Percentiles rank a stretch among this genome's conserved stretches.
Evolutionary conservation across 768 basidiomycete species (phyloP).

Genomic region (Trichaptum fuscoviolaceum): DNA sequence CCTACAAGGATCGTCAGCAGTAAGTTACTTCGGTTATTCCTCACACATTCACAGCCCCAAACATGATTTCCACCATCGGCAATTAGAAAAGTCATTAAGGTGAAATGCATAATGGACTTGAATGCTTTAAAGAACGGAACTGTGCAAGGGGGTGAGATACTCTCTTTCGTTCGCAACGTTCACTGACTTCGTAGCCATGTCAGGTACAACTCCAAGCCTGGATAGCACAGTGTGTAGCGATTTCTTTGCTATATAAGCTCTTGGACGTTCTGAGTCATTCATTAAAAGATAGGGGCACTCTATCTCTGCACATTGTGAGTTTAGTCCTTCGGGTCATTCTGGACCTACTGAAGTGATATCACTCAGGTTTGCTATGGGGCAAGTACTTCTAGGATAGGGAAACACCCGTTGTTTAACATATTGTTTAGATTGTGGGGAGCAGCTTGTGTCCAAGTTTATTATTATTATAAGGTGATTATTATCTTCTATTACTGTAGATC

Average conservation of each 20-base stretch:
- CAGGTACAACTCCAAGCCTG: neutral
- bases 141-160: neutral
- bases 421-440: neutral
- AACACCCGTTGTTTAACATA: too few relatives aligned
- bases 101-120: too few relatives aligned
- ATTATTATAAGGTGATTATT: neutral
- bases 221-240: neutral
- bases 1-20: too few relatives aligned
- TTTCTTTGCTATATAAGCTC: neutral
- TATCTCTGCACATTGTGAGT: neutral
- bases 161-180: neutral
- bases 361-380: neutral
- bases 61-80: too few relatives aligned
- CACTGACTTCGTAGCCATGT: neutral
- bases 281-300: neutral
- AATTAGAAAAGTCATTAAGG: too few relatives aligned
- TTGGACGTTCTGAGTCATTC: neutral
- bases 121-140: neutral
- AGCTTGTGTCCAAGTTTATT: neutral
- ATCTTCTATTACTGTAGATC: neutral
- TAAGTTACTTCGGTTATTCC: too few relatives aligned
- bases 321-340: neutral
- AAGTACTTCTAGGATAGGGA: neutral
- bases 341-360: neutral
- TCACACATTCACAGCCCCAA: neutral